Base-by-base conservation (phyloP, 768 basidiomycete genomes). In the Auricularia cornea region DNA sequence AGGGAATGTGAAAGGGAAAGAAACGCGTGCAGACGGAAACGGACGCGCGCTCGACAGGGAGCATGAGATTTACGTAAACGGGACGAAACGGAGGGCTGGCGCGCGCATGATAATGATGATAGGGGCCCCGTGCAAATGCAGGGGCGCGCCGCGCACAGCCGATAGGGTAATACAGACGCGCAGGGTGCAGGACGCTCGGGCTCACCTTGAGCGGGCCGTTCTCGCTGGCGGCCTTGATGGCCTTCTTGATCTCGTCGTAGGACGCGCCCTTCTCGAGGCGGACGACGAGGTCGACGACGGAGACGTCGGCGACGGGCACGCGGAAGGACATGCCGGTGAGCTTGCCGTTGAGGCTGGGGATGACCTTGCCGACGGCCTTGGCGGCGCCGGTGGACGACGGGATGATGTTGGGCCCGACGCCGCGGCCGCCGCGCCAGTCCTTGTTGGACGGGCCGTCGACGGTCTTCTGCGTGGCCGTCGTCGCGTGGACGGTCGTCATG, bases 341-440 rank as follows among this genome's bases (percentile, higher is more conserved):
- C 82, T 98, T 98, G 80, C 96, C 96, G 79, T 98, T 97, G 70
- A 99, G 84, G 60, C 78, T 75, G 65, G 96, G 96, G 75, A 98
- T 98, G 77, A 99, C 94, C 83, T 97, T 96, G 71, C 94, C 94
- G 73, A 96, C 94, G 67, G 94, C 94, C 86, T 98, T 99, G 76
- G 96, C 96, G 67, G 96, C 96, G 79, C 96, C 96, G 68, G 96
- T 98, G 70, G 95, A 96, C 28, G 95, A 97, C 59, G 96, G 96
- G 74, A 99, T 99, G 80, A 99, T 98, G 86, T 99, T 99, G 82
- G 90, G 90, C 78, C 88, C 89, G 68, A 95, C 94, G 71, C 88
- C 87, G 79, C 96, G 96, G 67, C 94, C 94, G 73, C 94, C 94
- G 75, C 94, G 92, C 94, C 94, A 96, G 81, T 96, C 94, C 82